Conservation (phyloP, 306 rosid genomes). For the Cucurbita moschata region DNA sequence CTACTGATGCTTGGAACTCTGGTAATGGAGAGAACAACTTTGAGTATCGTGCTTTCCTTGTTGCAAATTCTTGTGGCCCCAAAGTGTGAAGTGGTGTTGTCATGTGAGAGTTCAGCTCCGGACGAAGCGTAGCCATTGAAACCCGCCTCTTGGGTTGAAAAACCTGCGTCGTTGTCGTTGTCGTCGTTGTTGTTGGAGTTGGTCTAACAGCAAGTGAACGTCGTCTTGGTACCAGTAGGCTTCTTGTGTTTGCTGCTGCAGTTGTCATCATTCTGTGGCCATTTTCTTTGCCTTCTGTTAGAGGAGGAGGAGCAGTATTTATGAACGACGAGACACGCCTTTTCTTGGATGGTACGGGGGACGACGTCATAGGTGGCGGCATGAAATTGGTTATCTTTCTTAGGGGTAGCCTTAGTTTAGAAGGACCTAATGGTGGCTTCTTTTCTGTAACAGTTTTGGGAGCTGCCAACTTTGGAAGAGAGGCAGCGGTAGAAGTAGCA, state of each 20-base stretch:
- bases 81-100: slow-evolving; percentile 49
- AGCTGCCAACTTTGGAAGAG: slow-evolving; percentile 17
- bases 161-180: slow-evolving; percentile 18
- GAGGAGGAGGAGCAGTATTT: not conserved
- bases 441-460: slow-evolving; percentile 26
- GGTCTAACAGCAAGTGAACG: slow-evolving; percentile 57
- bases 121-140: slow-evolving; percentile 57
- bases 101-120: slow-evolving; percentile 37
- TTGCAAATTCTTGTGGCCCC: slow-evolving; percentile 26
- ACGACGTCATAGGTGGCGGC: slow-evolving; percentile 22
- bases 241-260: slow-evolving; percentile 18
- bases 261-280: slow-evolving; percentile 15
- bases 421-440: slow-evolving; percentile 77
- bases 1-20: slow-evolving; percentile 29
- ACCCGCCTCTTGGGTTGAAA: slow-evolving; percentile 78
- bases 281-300: slow-evolving; percentile 59
- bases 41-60: slow-evolving; percentile 50
- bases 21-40: slow-evolving; percentile 62
- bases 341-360: slow-evolving; percentile 37
- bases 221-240: slow-evolving; percentile 34
- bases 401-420: slow-evolving; percentile 55
- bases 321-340: slow-evolving; percentile 11
- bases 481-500: slow-evolving; percentile 11
- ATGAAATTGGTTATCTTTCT: slow-evolving; percentile 45
- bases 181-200: slow-evolving; percentile 17